A percentile compares a stretch with the other conserved stretches of the same genome.
Evolutionary conservation across 768 basidiomycete genomes (phyloP).

Genomic region (Ephemerocybe angulata): DNA sequence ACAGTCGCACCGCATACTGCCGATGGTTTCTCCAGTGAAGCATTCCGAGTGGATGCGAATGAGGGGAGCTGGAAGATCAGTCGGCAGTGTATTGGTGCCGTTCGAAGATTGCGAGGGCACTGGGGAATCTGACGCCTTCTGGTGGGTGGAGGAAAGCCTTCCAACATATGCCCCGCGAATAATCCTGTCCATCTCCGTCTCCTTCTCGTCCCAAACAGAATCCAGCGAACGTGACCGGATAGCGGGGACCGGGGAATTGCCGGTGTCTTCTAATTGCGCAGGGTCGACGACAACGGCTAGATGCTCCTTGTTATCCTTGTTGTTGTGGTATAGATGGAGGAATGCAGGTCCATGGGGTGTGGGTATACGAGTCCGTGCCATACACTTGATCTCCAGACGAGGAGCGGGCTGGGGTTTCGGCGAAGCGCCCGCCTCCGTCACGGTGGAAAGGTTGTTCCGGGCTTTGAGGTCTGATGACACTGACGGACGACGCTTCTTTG

Average conservation of each 20-base stretch:
- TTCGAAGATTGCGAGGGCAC: constrained; percentile 13
- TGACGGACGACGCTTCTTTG: constrained; percentile 42
- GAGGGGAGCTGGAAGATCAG: constrained; percentile 64
- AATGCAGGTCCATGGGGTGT: constrained; percentile 93
- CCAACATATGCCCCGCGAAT: constrained; percentile 93
- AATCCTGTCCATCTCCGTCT: constrained; percentile 93
- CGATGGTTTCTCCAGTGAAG: constrained; percentile 97
- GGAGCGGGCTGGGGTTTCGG: constrained; percentile 32
- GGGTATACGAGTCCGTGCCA: constrained; percentile 96
- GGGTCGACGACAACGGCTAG: constrained; percentile 93
- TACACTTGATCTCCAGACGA: constrained; percentile 70
- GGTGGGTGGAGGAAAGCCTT: constrained; percentile 58
- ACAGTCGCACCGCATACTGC: constrained; percentile 98
- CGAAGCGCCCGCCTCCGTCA: constrained; percentile 16
- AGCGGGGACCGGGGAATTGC: constrained; percentile 41
- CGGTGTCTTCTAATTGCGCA: constrained; percentile 63
- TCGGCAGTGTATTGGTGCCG: constrained; percentile 15
- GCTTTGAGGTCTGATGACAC: constrained; percentile 24
- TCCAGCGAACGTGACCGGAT: constrained; percentile 85
- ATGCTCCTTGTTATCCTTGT: constrained; percentile 89
- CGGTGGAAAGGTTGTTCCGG: constrained; percentile 22
- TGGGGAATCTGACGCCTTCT: constrained; percentile 40
- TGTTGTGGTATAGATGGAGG: constrained; percentile 93
- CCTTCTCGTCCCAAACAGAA: constrained; percentile 74
- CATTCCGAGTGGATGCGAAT: constrained; percentile 98